phyloP scores from a whole-genome alignment of 2,329 filamentous ascomycete genomes.

The Clarireedia homoeocarpa region DNA sequence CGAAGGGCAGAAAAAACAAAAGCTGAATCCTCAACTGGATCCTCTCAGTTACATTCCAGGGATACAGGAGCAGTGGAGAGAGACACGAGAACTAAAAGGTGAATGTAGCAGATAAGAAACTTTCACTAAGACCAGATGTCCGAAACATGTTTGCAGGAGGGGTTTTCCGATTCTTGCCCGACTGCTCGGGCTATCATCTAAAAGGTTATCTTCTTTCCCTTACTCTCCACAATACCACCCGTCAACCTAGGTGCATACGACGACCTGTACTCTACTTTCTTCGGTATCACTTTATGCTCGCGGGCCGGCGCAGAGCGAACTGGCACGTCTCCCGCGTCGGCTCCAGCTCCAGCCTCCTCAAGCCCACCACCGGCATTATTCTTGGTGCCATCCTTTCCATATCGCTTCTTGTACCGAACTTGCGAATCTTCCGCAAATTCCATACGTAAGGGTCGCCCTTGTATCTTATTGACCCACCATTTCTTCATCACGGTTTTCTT shows the following conservation, averaged over 20 bases:
- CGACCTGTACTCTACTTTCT: constrained; percentile 40
- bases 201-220: constrained; percentile 78
- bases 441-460: constrained; percentile 73
- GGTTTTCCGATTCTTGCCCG: no score
- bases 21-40: no score
- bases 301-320: constrained; percentile 12
- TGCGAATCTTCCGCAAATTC: constrained; percentile 92
- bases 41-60: no score
- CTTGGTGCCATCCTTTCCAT: constrained; percentile 60
- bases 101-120: background rate
- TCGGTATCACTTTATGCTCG: constrained; percentile 13
- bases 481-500: constrained; percentile 56
- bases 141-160: no score
- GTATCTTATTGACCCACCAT: constrained; percentile 80
- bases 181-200: constrained; percentile 34
- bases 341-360: constrained; percentile 13
- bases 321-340: constrained; percentile 15
- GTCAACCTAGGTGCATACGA: constrained; percentile 55
- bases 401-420: constrained; percentile 87
- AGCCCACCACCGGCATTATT: constrained; percentile 9
- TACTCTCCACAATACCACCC: constrained; percentile 68
- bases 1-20: no score
- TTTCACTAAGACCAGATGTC: no score
- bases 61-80: no score
- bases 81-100: no score